Evolutionary conservation across 1,284 basidiomycete species (phyloP).

Genomic region (Mycena sp.): DNA sequence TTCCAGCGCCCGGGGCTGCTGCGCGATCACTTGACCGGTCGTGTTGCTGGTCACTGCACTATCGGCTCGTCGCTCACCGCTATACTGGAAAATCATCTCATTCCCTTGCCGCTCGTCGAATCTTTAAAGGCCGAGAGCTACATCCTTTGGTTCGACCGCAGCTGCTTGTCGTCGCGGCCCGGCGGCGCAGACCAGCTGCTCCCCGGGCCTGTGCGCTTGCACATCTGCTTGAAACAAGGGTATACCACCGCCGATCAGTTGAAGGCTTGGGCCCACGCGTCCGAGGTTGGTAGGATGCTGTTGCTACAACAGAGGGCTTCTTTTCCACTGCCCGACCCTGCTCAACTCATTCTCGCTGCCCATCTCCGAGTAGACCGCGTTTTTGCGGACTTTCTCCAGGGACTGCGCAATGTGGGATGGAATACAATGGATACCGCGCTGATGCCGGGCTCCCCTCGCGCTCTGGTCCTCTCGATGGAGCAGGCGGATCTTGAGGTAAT

Average conservation of each 20-base stretch:
- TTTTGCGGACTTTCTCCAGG: constrained; percentile 45
- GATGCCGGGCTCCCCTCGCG: constrained; percentile 46
- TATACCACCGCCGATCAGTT: constrained; percentile 19
- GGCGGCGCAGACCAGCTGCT: not conserved
- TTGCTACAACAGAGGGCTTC: constrained; percentile 17
- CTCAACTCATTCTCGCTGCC: constrained; percentile 35
- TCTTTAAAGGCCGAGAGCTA: constrained; percentile 17
- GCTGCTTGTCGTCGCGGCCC: not conserved
- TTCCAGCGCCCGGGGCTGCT: constrained; percentile 48
- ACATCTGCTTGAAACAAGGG: constrained; percentile 24
- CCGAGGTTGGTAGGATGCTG: constrained; percentile 21
- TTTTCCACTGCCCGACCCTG: constrained; percentile 6
- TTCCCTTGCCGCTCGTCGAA: constrained; percentile 5
- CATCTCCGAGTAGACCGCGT: constrained; percentile 35
- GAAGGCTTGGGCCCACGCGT: constrained; percentile 26
- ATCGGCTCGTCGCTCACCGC: constrained; percentile 51
- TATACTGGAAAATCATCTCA: constrained; percentile 1
- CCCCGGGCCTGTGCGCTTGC: constrained; percentile 5
- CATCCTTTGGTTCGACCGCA: constrained; percentile 22
- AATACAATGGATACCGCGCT: constrained; percentile 47
- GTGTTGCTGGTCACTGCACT: constrained; percentile 50
- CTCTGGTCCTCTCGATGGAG: constrained; percentile 37
- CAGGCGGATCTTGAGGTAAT: constrained; percentile 3
- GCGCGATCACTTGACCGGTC: constrained; percentile 43
- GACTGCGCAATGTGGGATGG: constrained; percentile 46